Conservation (phyloP, 164 flowering plant genomes). For the Vitis cinerea region DNA sequence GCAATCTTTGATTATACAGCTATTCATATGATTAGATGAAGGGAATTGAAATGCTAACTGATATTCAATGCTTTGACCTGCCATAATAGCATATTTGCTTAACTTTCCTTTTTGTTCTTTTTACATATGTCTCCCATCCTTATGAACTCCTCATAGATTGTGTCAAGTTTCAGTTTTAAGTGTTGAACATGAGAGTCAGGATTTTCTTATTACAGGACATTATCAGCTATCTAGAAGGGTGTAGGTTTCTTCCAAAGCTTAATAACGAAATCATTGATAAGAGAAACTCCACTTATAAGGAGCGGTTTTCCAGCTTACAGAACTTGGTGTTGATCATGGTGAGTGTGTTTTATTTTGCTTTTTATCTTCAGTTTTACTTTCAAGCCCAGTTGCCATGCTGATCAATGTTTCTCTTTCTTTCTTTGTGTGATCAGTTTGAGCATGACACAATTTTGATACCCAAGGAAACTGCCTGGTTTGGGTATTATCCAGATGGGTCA, state of each 20-base stretch:
- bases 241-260: slow-evolving; percentile 88
- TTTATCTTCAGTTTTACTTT: neutral
- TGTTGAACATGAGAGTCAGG: neutral
- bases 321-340: slow-evolving; percentile 95
- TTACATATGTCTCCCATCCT: too few species aligned
- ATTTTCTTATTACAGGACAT: slow-evolving; percentile 51
- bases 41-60: too few species aligned
- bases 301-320: slow-evolving; percentile 72
- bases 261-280: slow-evolving; percentile 74
- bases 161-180: neutral
- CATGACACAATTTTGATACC: slow-evolving; percentile 86
- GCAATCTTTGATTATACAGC: too few species aligned
- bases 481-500: slow-evolving; percentile 90
- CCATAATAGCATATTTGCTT: too few species aligned
- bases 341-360: slow-evolving; percentile 8
- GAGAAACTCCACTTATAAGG: slow-evolving; percentile 78
- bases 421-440: slow-evolving; percentile 53
- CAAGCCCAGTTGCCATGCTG: neutral
- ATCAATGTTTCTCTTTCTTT: too few species aligned
- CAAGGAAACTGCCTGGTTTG: slow-evolving; percentile 94
- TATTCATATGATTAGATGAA: too few species aligned
- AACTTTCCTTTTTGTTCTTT: too few species aligned
- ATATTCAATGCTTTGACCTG: too few species aligned
- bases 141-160: too few species aligned
- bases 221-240: slow-evolving; percentile 51